phyloP scores from a whole-genome alignment of 768 basidiomycete species.

The Amanita rubescens region DNA sequence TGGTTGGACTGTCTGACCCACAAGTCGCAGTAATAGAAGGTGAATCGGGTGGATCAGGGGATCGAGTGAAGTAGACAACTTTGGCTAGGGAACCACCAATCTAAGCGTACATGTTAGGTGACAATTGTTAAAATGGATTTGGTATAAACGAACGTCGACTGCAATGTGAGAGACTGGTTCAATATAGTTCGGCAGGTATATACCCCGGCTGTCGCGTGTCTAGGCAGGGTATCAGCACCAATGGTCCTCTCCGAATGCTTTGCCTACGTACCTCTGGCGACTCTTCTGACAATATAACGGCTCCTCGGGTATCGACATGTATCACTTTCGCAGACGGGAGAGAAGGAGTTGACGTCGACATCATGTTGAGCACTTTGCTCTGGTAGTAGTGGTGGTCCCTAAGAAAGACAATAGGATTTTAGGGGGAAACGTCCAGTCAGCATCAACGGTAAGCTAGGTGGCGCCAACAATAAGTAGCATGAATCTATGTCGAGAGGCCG shows the following conservation, averaged over 20 bases:
- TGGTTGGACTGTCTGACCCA: slow-evolving; percentile 41
- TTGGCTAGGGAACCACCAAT: slow-evolving; percentile 97
- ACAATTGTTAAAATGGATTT: slow-evolving; percentile 2
- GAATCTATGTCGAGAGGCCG: neutral
- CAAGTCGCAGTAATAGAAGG: slow-evolving; percentile 59
- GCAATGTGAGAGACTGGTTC: slow-evolving; percentile 98
- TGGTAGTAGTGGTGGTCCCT: slow-evolving; percentile 2
- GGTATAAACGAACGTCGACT: slow-evolving; percentile 69
- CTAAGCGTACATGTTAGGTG: slow-evolving; percentile 32
- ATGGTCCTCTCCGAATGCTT: neutral
- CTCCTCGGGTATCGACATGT: slow-evolving; percentile 92
- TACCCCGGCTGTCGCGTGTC: slow-evolving; percentile 92
- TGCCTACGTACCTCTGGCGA: slow-evolving; percentile 73
- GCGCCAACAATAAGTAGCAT: too few relatives aligned
- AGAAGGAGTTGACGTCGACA: slow-evolving; percentile 45
- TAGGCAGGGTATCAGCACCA: slow-evolving; percentile 21
- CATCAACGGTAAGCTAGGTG: neutral
- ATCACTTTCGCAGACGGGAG: slow-evolving; percentile 82
- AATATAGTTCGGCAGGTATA: slow-evolving; percentile 96
- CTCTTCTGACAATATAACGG: slow-evolving; percentile 88
- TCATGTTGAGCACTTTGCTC: too few relatives aligned
- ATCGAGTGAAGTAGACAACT: slow-evolving; percentile 97
- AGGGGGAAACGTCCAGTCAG: neutral
- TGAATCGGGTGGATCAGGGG: slow-evolving; percentile 76
- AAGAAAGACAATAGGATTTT: slow-evolving; percentile 1